Evolutionary conservation across 306 rosid genomes (phyloP), one percentile per base, ranked within the genome.

Genomic region (Glycyrrhiza uralensis): DNA sequence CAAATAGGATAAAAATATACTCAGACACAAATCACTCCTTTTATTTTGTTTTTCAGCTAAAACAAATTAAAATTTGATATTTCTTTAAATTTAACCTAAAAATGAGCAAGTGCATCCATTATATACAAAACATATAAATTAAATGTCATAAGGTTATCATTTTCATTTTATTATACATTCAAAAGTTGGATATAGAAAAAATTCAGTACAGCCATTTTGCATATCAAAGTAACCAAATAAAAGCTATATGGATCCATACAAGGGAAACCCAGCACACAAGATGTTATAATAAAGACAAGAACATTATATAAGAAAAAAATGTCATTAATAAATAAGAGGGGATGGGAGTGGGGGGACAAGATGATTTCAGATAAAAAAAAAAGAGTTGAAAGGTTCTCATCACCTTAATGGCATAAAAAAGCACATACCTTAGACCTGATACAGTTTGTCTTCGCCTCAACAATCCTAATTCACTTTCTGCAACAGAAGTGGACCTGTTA

Each of bases 391-490:
- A 26, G 6, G 22, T 32, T 20, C 24, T 55, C 28, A 29, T 28
- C 36, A 77, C 5, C 46, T 46, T 19, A 15, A 59, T 47, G 47
- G 36, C 56, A 69, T 24, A 58, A 66, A 51, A 51, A 65, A 5
- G 39, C 54, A n/a, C n/a, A 67, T 80, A 91, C 99, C 99, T 91
- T 60, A 91, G 78, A 65, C 91, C 99, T 61, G 99, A 89, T 22
- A 95, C 97, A 20, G 96, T 87, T 32, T 86, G 92, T 29, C 79
- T 85, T 78, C 72, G 89, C 84, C 99, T 85, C 88, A 95, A 63
- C n/a, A 95, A 76, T 47, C 99, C 97, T 74, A 95, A 76, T 75
- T 95, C 97, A 78, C 89, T 80, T 77, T 88, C 96, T 28, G 99
- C 91, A 26, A 80, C 64, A 7, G 97, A 91, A 67, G 87, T 30